Conservation (phyloP, 306 rosid species). For the Malus sieversii region DNA sequence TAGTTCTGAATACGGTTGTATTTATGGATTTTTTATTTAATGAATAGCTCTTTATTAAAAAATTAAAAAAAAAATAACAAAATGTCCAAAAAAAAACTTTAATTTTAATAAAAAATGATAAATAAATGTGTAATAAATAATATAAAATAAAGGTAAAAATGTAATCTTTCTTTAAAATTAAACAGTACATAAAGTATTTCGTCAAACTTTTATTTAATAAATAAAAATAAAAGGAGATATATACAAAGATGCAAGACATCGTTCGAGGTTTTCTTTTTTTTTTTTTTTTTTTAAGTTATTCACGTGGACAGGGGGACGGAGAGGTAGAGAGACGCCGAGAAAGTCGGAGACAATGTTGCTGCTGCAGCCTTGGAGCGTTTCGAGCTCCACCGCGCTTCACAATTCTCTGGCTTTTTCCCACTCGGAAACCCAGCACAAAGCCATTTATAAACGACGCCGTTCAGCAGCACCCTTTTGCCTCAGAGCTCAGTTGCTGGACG, state of each 20-base stretch:
- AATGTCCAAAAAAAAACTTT: no score
- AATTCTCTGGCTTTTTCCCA: background rate
- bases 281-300: background rate
- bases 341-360: constrained; percentile 22
- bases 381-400: constrained; percentile 9
- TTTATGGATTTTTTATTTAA: no score
- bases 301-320: background rate
- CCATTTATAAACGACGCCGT: constrained; percentile 1
- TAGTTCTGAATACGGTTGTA: no score
- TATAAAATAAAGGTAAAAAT: rapidly evolving
- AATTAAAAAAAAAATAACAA: no score
- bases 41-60: no score
- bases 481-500: constrained; percentile 36
- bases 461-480: constrained; percentile 24
- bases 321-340: background rate
- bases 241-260: no score
- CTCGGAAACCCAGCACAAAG: constrained; percentile 6
- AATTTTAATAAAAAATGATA: rapidly evolving
- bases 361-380: constrained; percentile 33
- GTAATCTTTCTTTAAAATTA: rapidly evolving
- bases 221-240: no score
- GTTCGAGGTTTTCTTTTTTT: no score
- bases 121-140: rapidly evolving
- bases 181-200: rapidly evolving
- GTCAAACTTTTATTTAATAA: no score